Conservation (phyloP, 805 yeast species). For the Saturnispora gosingensis region DNA sequence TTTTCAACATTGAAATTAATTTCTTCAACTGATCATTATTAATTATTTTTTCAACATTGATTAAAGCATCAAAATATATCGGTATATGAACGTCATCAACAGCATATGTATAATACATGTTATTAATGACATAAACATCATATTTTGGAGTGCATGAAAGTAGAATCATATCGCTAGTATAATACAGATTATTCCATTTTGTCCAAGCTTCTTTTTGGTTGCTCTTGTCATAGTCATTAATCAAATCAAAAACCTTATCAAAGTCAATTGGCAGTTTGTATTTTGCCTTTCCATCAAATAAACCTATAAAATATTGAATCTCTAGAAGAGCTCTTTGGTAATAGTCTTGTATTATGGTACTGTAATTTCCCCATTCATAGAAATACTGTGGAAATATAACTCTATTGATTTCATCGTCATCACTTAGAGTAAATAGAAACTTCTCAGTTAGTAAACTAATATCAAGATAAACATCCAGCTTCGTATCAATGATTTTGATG, state of each 20-base stretch:
- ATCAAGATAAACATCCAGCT: constrained; percentile 41
- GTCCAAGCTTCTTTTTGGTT: constrained; percentile 21
- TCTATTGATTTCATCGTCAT: constrained; percentile 6
- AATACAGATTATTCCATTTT: constrained; percentile 17
- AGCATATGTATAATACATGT: constrained; percentile 34
- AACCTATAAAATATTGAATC: constrained; percentile 35
- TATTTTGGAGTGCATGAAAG: constrained; percentile 43
- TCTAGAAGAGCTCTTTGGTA: constrained; percentile 48
- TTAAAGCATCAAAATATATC: constrained; percentile 49
- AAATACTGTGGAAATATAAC: constrained; percentile 27
- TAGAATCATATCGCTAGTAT: constrained; percentile 27
- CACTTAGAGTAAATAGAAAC: constrained; percentile 35
- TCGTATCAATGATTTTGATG: constrained; percentile 41
- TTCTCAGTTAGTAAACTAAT: constrained; percentile 40
- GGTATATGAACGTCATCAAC: constrained; percentile 40
- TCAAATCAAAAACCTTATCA: constrained; percentile 16
- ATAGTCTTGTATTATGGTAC: constrained; percentile 33
- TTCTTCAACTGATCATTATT: constrained; percentile 32
- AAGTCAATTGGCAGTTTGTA: constrained; percentile 19
- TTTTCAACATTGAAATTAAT: constrained; percentile 36
- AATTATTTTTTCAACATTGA: constrained; percentile 35
- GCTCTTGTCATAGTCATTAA: constrained; percentile 20
- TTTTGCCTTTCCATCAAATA: constrained; percentile 17
- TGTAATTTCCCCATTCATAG: constrained; percentile 19
- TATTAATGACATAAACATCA: constrained; percentile 38